Percentiles rank a stretch among this genome's conserved stretches.
Conservation (phyloP, 345 rosid genomes). For the Eucalyptus curtisii region DNA sequence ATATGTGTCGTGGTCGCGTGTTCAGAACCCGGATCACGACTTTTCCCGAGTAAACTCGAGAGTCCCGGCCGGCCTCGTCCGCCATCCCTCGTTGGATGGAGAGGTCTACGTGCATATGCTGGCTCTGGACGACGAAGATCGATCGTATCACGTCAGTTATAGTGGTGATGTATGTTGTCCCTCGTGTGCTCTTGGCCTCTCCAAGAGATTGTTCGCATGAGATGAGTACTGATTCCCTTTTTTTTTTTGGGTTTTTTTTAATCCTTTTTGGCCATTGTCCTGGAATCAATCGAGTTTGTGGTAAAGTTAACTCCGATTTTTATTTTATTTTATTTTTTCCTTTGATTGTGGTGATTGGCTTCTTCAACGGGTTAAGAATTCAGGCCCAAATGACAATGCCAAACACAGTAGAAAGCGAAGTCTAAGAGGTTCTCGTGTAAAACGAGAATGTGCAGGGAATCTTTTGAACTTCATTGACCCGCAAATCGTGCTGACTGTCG, state of each 20-base stretch:
- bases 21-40: neutral
- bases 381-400: neutral
- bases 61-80: neutral
- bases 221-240: neutral
- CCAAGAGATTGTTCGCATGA: neutral
- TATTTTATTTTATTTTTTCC: neutral
- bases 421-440: neutral
- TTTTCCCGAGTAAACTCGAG: neutral
- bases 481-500: neutral
- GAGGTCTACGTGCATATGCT: neutral
- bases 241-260: neutral
- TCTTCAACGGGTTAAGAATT: neutral
- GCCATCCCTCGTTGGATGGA: neutral
- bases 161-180: neutral
- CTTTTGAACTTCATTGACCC: neutral
- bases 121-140: neutral
- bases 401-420: neutral
- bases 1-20: neutral
- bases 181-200: neutral
- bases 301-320: neutral
- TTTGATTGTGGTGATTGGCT: neutral
- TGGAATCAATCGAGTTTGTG: neutral
- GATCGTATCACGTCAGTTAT: neutral
- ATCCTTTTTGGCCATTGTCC: neutral
- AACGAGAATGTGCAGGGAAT: neutral